These are phyloP conservation scores for Platanthera guangdongensis DNA, from an alignment of 106 monocot genomes.

Conservation along the genomic window DNA sequence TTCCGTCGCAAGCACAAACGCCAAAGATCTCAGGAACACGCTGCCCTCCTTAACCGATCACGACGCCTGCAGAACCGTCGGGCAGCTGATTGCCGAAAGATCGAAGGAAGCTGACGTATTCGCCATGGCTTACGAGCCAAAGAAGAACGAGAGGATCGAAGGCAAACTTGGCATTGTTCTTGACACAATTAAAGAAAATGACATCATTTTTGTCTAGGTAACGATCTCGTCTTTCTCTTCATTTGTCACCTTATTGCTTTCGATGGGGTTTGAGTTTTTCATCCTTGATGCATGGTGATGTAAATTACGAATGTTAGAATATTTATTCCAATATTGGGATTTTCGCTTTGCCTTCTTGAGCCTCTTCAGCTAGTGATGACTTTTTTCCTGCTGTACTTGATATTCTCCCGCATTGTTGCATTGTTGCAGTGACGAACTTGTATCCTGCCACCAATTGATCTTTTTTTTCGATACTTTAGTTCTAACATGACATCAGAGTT, in stretches of 20 bases:
- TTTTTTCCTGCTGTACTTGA: too few species aligned
- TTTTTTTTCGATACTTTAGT: too few species aligned
- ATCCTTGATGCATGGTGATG: too few species aligned
- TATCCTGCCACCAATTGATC: too few species aligned
- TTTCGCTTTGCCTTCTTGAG: too few species aligned
- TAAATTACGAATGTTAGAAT: too few species aligned
- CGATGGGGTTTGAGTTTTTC: neutral
- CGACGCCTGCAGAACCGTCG: slow-evolving; percentile 52
- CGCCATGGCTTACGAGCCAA: slow-evolving; percentile 44
- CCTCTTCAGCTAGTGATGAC: too few species aligned
- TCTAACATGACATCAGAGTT: too few species aligned
- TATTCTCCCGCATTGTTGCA: too few species aligned
- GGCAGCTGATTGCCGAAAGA: slow-evolving; percentile 46
- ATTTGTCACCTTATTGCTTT: neutral
- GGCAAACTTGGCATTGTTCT: slow-evolving; percentile 43
- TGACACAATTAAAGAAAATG: slow-evolving; percentile 51
- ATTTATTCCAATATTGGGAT: too few species aligned
- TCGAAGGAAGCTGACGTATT: slow-evolving; percentile 53
- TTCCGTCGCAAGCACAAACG: slow-evolving; percentile 51
- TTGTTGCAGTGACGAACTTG: too few species aligned
- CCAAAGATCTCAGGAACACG: slow-evolving; percentile 49
- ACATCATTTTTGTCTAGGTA: slow-evolving; percentile 38
- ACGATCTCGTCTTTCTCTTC: neutral
- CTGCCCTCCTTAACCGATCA: slow-evolving; percentile 47
- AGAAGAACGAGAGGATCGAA: slow-evolving; percentile 45